Evolutionary conservation across 2,329 filamentous ascomycete species (phyloP), one percentile per base, ranked within the genome.

Genomic region (Colletotrichum neosansevieriae): DNA sequence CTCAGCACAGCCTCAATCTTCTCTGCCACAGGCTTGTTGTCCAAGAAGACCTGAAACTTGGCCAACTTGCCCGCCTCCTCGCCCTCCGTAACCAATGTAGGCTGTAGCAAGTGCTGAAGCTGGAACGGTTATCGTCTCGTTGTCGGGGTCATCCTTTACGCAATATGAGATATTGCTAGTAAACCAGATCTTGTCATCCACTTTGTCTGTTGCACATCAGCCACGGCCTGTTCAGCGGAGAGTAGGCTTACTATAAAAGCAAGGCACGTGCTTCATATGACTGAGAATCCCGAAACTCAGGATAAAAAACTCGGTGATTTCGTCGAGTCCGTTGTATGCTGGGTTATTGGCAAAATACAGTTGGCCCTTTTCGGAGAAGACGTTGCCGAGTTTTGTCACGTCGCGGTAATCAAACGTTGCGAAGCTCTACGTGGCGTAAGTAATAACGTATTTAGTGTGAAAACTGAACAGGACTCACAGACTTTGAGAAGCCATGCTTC

Each of bases 191-290:
- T 36, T 53, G 2, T 63, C 3, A 1, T 58, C 59, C 9, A 58
- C 64, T 9, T 58, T 58, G 6, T 67, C 64, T 67, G 6, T 11
- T 38, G 7, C 1, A 2, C 6, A 2, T 58, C 17, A 58, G 21
- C 13, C 13, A 0, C 34, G 38, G 12, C 12, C 10, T 12, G 3
- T 50, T 4, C 3, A 17, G 4, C 2, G 21, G 3, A 21, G 11
- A 13, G 5, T 19, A 9, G 32, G 38, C 51, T 15, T 19, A 65
- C 63, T 57, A 6, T 49, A 58, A 2, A 13, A 15, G 11, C n/a
- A 38, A 3, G 40, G 50, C 6, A 61, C 17, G 12, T 67, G 63
- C 34, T 67, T 67, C 63, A 67, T 67, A 17, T 50, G 49, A 2
- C 49, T 13, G n/a, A 67, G 42, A 7, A n/a, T 19, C 4, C 15